Percentiles rank a stretch among this genome's conserved stretches.
phyloP scores from a whole-genome alignment of 768 basidiomycete genomes.

The Boletus coccyginus region DNA sequence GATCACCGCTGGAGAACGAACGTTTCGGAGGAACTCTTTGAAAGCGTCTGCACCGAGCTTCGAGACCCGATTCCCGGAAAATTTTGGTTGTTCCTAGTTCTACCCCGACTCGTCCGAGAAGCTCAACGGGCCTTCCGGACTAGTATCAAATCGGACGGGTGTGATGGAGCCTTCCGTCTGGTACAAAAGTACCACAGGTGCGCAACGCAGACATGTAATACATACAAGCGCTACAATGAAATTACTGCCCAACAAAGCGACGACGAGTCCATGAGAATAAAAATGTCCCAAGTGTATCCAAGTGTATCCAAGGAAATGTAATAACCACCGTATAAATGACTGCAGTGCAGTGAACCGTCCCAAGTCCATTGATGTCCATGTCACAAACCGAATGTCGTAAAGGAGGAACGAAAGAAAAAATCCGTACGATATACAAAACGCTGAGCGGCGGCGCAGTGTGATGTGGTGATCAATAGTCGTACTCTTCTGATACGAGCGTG shows the following conservation, averaged over 20 bases:
- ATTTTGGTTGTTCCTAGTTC: too few relatives aligned
- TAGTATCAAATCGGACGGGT: not conserved
- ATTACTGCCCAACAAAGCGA: not conserved
- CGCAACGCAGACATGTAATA: not conserved
- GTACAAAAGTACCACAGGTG: not conserved
- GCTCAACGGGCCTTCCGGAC: too few relatives aligned
- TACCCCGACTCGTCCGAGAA: too few relatives aligned
- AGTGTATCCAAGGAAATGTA: not conserved
- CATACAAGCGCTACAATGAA: not conserved
- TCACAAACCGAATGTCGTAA: constrained; percentile 8
- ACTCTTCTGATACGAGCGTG: constrained; percentile 64
- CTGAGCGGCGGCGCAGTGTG: not conserved
- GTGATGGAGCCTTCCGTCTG: too few relatives aligned
- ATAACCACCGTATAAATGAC: not conserved
- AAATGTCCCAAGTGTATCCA: not conserved
- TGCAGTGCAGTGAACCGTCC: not conserved
- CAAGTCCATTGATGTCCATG: not conserved
- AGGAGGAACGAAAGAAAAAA: not conserved
- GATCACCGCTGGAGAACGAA: too few relatives aligned
- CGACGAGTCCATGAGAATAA: not conserved
- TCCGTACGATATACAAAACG: not conserved
- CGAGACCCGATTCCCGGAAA: too few relatives aligned
- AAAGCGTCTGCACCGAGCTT: too few relatives aligned
- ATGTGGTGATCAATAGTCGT: constrained; percentile 45
- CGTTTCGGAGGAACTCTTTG: too few relatives aligned